Evolutionary conservation across 2,329 filamentous ascomycete species (phyloP), one percentile per base, ranked within the genome.

Genomic region (Bipolaris victoriae): DNA sequence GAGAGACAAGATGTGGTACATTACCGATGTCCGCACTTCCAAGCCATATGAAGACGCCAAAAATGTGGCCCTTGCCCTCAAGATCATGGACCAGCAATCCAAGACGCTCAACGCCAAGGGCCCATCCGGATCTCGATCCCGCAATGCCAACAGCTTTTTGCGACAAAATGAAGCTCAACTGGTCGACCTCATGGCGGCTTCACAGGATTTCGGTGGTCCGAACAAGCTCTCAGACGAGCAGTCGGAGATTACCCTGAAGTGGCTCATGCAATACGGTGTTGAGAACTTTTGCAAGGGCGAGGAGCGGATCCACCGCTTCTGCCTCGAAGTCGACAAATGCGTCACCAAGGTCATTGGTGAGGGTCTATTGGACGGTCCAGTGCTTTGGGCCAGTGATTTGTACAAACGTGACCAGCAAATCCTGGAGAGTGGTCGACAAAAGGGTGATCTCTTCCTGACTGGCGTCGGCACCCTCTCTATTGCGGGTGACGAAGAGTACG

Each of bases 1-100:
- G 37, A 87, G 95, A 40, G 91, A 97, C 74, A 98, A 98, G 81
- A 97, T 98, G 91, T 99, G 95, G 95, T 99, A 96, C 74, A 90
- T 95, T 58, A 94, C 91, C 1, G 92, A 97, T 74, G 93, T 98
- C 26, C 89, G 91, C 61, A 93, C 94, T 68, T 97, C 95, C 3
- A 90, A 88, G 47, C 87, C 88, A 9, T 98, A 97, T 69, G 91
- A 95, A 58, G 90, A 96, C 65, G 92, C 91, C 37, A 88, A 89
- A 57, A 91, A 94, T 63, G 89, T 98, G 45, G 91, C 92, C 5
- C 85, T 90, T 58, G 95, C 94, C 4, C 80, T 99, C 48, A 96
- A 95, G 76, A 92, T 90, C 7, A 98, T 99, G 95, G 90, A 88
- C 60, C 82, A 87, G 57, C 73, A 80, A 5, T 76, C 75, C 49